phyloP scores from a whole-genome alignment of 2,329 filamentous ascomycete genomes.

The Fusarium sp. region DNA sequence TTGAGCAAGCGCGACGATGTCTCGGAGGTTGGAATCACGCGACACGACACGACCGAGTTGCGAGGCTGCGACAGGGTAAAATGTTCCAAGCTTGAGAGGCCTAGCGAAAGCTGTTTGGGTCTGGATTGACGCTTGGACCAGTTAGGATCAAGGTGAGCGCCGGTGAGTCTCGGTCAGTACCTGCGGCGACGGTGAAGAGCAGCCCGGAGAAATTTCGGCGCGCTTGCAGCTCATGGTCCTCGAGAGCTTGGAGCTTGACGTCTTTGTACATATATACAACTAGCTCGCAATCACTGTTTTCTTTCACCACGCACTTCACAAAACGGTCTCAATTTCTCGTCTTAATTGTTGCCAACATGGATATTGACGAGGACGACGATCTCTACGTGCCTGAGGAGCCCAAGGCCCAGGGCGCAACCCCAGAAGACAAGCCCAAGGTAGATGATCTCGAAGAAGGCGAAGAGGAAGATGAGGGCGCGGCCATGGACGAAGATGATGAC shows the following conservation, averaged over 20 bases:
- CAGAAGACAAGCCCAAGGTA: constrained; percentile 51
- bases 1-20: constrained; percentile 35
- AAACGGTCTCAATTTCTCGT: background rate
- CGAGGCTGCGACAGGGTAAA: constrained; percentile 33
- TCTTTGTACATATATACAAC: constrained; percentile 18
- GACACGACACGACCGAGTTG: constrained; percentile 34
- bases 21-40: constrained; percentile 34
- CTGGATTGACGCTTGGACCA: constrained; percentile 39
- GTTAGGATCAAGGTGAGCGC: constrained; percentile 17
- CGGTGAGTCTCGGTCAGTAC: constrained; percentile 30
- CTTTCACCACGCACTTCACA: background rate
- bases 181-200: background rate
- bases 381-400: constrained; percentile 73
- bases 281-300: background rate
- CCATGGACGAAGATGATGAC: constrained; percentile 71
- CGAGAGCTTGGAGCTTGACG: constrained; percentile 36
- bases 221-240: constrained; percentile 27
- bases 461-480: constrained; percentile 71
- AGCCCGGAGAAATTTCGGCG: constrained; percentile 47
- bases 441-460: constrained; percentile 74
- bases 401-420: constrained; percentile 48
- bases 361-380: constrained; percentile 76
- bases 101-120: constrained; percentile 15
- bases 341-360: constrained; percentile 59
- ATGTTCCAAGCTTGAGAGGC: constrained; percentile 22